These are phyloP conservation scores for Oryza longistaminata DNA, from an alignment of 176 grass and related monocot genomes.

Conservation along the genomic window DNA sequence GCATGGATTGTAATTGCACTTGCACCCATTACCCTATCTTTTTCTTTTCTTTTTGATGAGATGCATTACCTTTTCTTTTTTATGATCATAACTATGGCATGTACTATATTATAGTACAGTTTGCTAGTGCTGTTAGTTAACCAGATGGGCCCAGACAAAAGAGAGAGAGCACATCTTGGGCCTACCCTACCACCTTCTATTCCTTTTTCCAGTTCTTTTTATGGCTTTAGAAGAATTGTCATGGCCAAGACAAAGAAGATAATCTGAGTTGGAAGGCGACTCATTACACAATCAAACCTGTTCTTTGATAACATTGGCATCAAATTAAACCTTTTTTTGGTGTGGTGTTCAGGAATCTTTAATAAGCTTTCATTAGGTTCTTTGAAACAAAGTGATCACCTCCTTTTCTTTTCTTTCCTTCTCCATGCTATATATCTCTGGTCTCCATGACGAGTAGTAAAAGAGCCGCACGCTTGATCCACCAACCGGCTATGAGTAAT, in stretches of 20 bases:
- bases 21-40: too few relatives aligned
- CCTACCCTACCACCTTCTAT: neutral
- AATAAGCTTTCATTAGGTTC: constrained; percentile 22
- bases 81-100: neutral
- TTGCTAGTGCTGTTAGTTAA: neutral
- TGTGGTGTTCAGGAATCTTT: neutral
- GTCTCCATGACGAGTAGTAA: constrained; percentile 1
- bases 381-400: constrained; percentile 24
- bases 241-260: neutral
- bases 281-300: constrained; percentile 19
- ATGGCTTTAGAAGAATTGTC: neutral
- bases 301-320: constrained; percentile 16
- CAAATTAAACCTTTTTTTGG: constrained; percentile 2
- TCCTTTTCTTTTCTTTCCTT: constrained; percentile 2
- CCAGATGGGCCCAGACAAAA: neutral
- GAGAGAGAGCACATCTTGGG: neutral
- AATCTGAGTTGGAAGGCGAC: neutral
- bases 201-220: neutral
- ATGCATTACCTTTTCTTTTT: neutral
- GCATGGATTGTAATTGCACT: neutral
- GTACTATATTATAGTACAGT: neutral
- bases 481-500: constrained; percentile 39
- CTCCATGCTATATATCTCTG: neutral
- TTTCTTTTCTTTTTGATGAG: neutral
- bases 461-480: constrained; percentile 32